Evolutionary conservation across 306 rosid genomes (phyloP).

Genomic region (Begonia masoniana): DNA sequence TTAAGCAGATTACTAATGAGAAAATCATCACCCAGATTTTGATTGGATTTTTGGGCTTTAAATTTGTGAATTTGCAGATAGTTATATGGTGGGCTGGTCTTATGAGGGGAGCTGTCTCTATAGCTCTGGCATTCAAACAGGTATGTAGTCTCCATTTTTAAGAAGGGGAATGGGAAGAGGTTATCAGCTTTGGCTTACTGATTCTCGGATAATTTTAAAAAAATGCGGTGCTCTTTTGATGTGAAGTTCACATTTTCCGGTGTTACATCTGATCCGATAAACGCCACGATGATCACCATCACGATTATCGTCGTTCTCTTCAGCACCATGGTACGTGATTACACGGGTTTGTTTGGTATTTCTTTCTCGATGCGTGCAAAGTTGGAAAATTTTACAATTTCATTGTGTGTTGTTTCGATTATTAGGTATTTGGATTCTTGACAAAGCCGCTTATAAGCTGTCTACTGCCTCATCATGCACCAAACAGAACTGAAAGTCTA

Average conservation of each 20-base stretch:
- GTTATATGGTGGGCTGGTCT: constrained; percentile 96
- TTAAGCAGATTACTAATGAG: not conserved
- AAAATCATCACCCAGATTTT: not conserved
- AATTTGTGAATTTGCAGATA: constrained; percentile 21
- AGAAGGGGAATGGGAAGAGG: not conserved
- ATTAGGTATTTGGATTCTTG: constrained; percentile 66
- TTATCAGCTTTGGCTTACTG: too few relatives aligned
- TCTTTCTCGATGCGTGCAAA: too few relatives aligned
- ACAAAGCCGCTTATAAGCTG: constrained; percentile 61
- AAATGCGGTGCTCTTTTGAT: constrained; percentile 5
- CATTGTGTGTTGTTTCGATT: not conserved
- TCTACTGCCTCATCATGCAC: constrained; percentile 38
- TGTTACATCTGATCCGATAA: constrained; percentile 53
- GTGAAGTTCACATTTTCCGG: constrained; percentile 76
- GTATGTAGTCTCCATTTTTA: constrained; percentile 11
- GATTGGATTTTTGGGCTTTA: not conserved
- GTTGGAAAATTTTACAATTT: not conserved
- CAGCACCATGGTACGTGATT: constrained; percentile 54
- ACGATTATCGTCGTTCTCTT: constrained; percentile 78
- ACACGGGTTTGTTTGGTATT: not conserved
- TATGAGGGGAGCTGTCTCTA: constrained; percentile 88
- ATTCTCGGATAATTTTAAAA: too few relatives aligned
- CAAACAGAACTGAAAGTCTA: constrained; percentile 9
- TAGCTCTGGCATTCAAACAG: constrained; percentile 92
- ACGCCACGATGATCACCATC: constrained; percentile 71